These are phyloP conservation scores for Passalora sequoiae DNA, from an alignment of 2,329 filamentous ascomycete species.

Conservation along the genomic window DNA sequence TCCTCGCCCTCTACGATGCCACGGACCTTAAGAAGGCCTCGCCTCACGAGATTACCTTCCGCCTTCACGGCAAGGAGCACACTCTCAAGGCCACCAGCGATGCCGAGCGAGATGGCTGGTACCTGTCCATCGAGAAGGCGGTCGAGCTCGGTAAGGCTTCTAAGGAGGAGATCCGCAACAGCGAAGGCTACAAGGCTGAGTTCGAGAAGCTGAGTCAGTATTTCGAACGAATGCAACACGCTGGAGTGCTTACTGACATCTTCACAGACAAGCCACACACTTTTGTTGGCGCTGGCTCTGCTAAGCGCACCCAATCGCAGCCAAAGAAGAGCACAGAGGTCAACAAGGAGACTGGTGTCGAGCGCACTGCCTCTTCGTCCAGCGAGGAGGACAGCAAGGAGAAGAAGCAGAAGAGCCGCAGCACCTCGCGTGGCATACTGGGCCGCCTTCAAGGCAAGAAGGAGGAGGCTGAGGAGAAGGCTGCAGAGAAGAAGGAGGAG, in stretches of 20 bases:
- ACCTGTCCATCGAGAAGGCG: slow-evolving; percentile 75
- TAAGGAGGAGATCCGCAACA: slow-evolving; percentile 65
- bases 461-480: slow-evolving; percentile 45
- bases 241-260: slow-evolving; percentile 32
- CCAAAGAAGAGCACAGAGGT: slow-evolving; percentile 48
- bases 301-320: slow-evolving; percentile 35
- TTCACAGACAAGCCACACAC: slow-evolving; percentile 30
- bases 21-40: slow-evolving; percentile 72
- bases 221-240: not conserved
- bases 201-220: slow-evolving; percentile 64
- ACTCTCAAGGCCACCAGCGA: slow-evolving; percentile 74
- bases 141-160: slow-evolving; percentile 79
- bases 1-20: slow-evolving; percentile 60
- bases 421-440: slow-evolving; percentile 55
- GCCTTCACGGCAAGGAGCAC: slow-evolving; percentile 83
- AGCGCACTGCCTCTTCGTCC: slow-evolving; percentile 39
- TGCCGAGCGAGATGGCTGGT: slow-evolving; percentile 87
- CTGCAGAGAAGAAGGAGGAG: slow-evolving; percentile 43
- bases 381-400: slow-evolving; percentile 34
- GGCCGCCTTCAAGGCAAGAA: slow-evolving; percentile 58
- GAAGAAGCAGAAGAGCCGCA: slow-evolving; percentile 56
- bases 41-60: slow-evolving; percentile 76
- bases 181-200: slow-evolving; percentile 83
- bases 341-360: slow-evolving; percentile 34
- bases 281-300: slow-evolving; percentile 31